Conservation (phyloP, 805 yeast genomes). For the Sungouiella blattae region DNA sequence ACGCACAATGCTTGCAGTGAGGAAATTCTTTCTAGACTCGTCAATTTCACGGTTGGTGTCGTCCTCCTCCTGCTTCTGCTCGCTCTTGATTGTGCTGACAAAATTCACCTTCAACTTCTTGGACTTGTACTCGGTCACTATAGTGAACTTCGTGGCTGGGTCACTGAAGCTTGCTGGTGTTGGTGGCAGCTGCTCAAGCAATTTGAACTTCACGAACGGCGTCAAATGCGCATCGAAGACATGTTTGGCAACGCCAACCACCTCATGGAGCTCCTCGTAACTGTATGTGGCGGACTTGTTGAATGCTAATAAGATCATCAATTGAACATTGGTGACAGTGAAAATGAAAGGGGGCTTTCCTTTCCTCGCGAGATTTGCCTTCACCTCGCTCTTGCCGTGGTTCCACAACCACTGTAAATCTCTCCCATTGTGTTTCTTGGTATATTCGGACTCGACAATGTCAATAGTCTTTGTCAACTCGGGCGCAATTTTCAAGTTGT, state of each 20-base stretch:
- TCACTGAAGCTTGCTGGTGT: conserved; percentile 48
- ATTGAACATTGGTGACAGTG: conserved; percentile 80
- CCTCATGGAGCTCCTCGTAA: conserved; percentile 55
- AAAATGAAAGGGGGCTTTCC: conserved; percentile 80
- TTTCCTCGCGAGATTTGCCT: conserved; percentile 76
- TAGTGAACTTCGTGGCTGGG: conserved; percentile 55
- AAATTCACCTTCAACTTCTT: conserved; percentile 83
- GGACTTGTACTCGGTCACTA: conserved; percentile 80
- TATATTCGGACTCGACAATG: conserved; percentile 65
- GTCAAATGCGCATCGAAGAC: conserved; percentile 71
- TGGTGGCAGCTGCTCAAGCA: conserved; percentile 64
- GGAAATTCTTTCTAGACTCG: conserved; percentile 78
- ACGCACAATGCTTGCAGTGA: conserved; percentile 92
- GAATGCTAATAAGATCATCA: conserved; percentile 81
- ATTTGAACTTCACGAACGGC: conserved; percentile 75
- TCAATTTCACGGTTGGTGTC: conserved; percentile 78
- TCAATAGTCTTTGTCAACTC: conserved; percentile 63
- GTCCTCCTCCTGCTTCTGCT: conserved; percentile 64
- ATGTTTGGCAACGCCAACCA: conserved; percentile 64
- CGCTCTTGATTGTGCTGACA: conserved; percentile 55
- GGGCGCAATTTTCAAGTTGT: conserved; percentile 55
- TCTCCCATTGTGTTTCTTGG: conserved; percentile 77
- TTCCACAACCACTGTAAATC: conserved; percentile 96
- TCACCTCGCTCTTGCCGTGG: conserved; percentile 85
- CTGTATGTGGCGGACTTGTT: conserved; percentile 65